Base-by-base conservation (phyloP, 73 alveolate genomes). In the Urostyla sp. region DNA sequence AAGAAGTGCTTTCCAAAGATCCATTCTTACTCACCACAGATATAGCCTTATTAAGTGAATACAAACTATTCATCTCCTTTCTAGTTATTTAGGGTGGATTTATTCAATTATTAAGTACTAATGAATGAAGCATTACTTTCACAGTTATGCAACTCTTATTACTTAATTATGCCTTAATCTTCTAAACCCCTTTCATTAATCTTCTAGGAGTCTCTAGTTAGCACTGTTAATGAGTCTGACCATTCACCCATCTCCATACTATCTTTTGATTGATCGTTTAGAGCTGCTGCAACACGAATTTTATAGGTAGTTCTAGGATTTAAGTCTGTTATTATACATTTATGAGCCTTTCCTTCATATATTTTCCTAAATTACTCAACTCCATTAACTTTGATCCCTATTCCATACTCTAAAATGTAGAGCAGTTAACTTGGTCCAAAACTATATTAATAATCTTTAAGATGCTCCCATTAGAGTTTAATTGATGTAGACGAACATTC, bases 301-400 rank as follows among this genome's bases (percentile, higher is more conserved):
- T 86, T 44, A 53, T 85, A 85, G 30, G 50, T 61, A n/a, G 93
- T 85, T 52, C 67, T 77, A 0, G 93, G 87, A 26, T 54, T 63
- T n/a, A 85, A 49, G 48, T 85, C 93, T 45, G 87, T 66, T 15
- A 85, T 78, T 1, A 85, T 72, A 69, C 93, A 72, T 23, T 60
- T 77, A 53, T 85, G 87, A 16, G 87, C 75, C 23, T 44, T 49
- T 26, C 93, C 93, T 66, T 79, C 28, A 43, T 85, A 85, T 0
- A 85, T 87, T 52, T 85, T 21, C 48, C 93, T 66, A 66, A 85
- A 85, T 73, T 85, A 73, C 55, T 85, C 93, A 1, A 85, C 90
- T 21, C 85, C 87, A 43, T 50, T 32, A 0, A 78, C 86, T 46
- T 79, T 78, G n/a, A 69, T 53, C 21, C 93, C 93, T 11, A 77